phyloP scores from a whole-genome alignment of 1,284 basidiomycete genomes.

The Melampsora abietis-canadensis region DNA sequence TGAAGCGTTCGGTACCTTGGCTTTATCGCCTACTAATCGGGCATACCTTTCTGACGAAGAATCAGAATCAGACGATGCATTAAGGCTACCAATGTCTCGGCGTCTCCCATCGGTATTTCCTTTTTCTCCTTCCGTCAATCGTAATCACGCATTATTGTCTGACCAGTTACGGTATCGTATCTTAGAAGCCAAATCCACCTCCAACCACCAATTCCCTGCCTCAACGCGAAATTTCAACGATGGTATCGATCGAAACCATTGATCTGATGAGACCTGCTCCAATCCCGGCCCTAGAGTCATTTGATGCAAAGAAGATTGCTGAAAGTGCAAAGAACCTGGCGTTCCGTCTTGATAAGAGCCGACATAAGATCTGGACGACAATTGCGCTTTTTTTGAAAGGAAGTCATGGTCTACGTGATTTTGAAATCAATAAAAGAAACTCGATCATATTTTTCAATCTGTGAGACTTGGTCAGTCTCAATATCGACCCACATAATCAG shows the following conservation, averaged over 20 bases:
- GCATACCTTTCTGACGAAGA: constrained; percentile 9
- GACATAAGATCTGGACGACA: constrained; percentile 26
- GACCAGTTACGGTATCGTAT: neutral
- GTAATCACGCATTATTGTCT: neutral
- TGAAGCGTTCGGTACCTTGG: constrained; percentile 40
- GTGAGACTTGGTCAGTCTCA: constrained; percentile 9
- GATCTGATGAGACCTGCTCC: constrained; percentile 18
- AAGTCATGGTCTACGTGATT: neutral
- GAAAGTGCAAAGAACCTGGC: constrained; percentile 17
- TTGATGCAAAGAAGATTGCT: constrained; percentile 17
- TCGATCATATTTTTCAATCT: constrained; percentile 15
- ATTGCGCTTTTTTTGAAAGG: constrained; percentile 22
- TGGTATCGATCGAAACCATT: constrained; percentile 15
- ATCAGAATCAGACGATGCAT: constrained; percentile 41
- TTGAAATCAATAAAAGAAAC: neutral
- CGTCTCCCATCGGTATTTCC: constrained; percentile 19
- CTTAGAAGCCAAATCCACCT: constrained; percentile 16
- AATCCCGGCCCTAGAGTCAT: constrained; percentile 11
- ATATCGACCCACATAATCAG: neutral
- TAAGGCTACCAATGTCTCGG: constrained; percentile 33
- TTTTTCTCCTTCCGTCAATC: neutral
- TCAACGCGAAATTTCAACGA: constrained; percentile 21
- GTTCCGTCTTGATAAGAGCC: constrained; percentile 8
- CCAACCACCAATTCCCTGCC: constrained; percentile 12
- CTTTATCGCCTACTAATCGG: constrained; percentile 12